Percentiles rank a stretch among this genome's conserved stretches.
Conservation (phyloP, 2,329 filamentous ascomycete genomes). For the Cryphonectria parasitica region DNA sequence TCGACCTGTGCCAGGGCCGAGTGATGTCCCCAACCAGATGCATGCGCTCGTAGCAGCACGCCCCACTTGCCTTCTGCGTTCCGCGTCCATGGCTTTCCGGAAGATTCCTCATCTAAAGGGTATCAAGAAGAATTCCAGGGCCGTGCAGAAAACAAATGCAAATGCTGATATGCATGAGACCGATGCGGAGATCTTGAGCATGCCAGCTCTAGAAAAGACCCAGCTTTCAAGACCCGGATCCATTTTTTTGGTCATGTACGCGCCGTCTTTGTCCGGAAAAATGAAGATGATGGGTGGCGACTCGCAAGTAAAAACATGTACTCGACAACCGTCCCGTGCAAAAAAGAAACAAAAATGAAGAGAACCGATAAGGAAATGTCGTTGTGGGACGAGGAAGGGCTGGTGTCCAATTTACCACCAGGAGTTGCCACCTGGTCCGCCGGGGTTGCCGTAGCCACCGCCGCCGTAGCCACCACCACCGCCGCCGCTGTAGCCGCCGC, state of each 20-base stretch:
- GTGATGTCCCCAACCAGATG: conserved; percentile 34
- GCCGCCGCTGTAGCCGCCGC: conserved; percentile 45
- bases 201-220: conserved; percentile 38
- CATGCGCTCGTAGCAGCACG: conserved; percentile 37
- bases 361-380: conserved; percentile 32
- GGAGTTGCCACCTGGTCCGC: conserved; percentile 65
- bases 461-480: conserved; percentile 52
- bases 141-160: conserved; percentile 42
- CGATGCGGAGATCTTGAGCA: conserved; percentile 41
- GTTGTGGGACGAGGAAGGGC: conserved; percentile 10
- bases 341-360: conserved; percentile 26
- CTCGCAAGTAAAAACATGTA: conserved; percentile 47
- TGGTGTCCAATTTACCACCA: conserved; percentile 62
- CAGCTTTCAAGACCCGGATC: conserved; percentile 32
- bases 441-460: conserved; percentile 72
- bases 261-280: conserved; percentile 41
- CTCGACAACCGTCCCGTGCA: conserved; percentile 31
- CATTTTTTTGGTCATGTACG: conserved; percentile 41
- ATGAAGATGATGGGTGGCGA: conserved; percentile 33
- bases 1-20: conserved; percentile 39
- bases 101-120: conserved; percentile 43
- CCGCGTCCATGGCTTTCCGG: conserved; percentile 35
- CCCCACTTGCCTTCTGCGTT: conserved; percentile 37
- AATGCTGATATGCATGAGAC: conserved; percentile 43
- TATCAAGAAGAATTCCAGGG: conserved; percentile 44